Conservation (phyloP, 1,284 basidiomycete genomes). For the Pyrrhoderma noxium region DNA sequence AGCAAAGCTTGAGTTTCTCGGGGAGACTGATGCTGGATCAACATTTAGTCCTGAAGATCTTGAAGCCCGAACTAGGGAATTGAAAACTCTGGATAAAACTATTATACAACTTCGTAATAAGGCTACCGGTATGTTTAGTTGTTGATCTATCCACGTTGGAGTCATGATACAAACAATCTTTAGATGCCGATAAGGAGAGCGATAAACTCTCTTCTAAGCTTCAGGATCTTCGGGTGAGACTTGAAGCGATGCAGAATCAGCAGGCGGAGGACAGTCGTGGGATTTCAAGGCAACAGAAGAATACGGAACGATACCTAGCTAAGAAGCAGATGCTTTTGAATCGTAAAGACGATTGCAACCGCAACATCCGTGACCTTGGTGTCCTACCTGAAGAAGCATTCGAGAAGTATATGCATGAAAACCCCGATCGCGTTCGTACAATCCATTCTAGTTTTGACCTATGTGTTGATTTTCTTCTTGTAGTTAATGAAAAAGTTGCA, state of each 20-base stretch:
- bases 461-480: constrained; percentile 4
- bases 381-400: constrained; percentile 97
- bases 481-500: constrained; percentile 90
- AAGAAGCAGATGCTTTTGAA: constrained; percentile 81
- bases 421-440: constrained; percentile 67
- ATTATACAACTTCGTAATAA: constrained; percentile 60
- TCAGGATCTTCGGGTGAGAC: constrained; percentile 51
- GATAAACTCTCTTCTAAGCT: constrained; percentile 64
- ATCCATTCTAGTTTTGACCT: constrained; percentile 1
- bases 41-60: constrained; percentile 56
- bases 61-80: constrained; percentile 60
- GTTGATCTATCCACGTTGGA: neutral
- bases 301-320: constrained; percentile 87
- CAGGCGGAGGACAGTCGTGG: constrained; percentile 82
- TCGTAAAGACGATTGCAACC: constrained; percentile 89
- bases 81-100: constrained; percentile 55
- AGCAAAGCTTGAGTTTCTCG: constrained; percentile 68
- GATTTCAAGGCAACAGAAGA: constrained; percentile 89
- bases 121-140: constrained; percentile 48
- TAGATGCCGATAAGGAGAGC: constrained; percentile 63
- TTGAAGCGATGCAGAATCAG: constrained; percentile 76
- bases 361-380: constrained; percentile 92
- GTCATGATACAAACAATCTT: neutral
- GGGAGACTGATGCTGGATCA: constrained; percentile 56
- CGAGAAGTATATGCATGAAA: constrained; percentile 83